Evolutionary conservation across 2,329 filamentous ascomycete species (phyloP), one percentile per base, ranked within the genome.

Genomic region (Nakataea oryzae): DNA sequence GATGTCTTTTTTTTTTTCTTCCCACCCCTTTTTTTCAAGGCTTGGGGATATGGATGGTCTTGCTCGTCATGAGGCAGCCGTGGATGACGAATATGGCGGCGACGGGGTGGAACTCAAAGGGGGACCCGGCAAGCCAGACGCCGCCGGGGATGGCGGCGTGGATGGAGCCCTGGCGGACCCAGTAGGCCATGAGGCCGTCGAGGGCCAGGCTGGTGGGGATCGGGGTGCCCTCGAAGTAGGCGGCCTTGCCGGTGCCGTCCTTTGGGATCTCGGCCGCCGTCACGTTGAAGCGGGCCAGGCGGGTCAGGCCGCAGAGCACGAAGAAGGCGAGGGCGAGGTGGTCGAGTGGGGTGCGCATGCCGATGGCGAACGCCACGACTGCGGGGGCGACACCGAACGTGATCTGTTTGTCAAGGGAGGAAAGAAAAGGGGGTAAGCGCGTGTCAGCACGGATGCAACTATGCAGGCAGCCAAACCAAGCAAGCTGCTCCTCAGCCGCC

Each of bases 241-340:
- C 85, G 64, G 90, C 91, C 79, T 99, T 99, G 68, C 95, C 95
- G 0, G 84, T 85, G 59, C 86, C 88, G 73, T 99, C 95, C 77
- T 97, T 97, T 65, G 95, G 95, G 14, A 99, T 84, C 68, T 88
- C 86, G 47, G 87, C 83, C 50, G 95, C 93, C 13, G 95, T 97
- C 60, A 99, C 95, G 75, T 99, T 99, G 86, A 99, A 99, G 67
- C 95, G 89, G 57, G 95, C 95, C 13, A 99, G 86, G 59, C 95
- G 88, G 3, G 93, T 96, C 58, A 99, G 86, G 63, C 95, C 95
- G 76, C 91, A 96, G 60, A 99, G 89, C 57, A 97, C 92, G 76
- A 97, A 99, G 76, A 93, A 91, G 63, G 89, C 81, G 57, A 99
- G 79, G 65, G 79, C 81, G 62, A 96, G 69, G 70, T 96, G 93